phyloP scores from a whole-genome alignment of 2,329 filamentous ascomycete genomes.

The Paecilomyces sp. region DNA sequence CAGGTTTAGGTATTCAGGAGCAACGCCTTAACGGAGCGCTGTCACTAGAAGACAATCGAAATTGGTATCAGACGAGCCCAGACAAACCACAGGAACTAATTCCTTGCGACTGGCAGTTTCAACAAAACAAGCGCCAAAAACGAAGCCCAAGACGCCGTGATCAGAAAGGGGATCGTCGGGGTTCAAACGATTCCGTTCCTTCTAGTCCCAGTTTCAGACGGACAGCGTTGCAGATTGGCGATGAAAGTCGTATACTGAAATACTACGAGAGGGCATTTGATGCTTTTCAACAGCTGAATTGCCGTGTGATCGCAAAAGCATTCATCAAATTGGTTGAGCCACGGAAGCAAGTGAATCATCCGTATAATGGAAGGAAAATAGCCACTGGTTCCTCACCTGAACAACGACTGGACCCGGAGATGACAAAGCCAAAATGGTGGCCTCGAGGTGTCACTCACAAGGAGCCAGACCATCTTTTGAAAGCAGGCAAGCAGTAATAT shows the following conservation, averaged over 20 bases:
- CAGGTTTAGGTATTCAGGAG: slow-evolving; percentile 1
- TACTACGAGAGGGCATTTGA: slow-evolving; percentile 35
- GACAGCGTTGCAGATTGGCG: slow-evolving; percentile 14
- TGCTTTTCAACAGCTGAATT: slow-evolving; percentile 35
- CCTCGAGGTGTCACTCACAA: slow-evolving; percentile 32
- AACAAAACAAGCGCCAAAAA: slow-evolving; percentile 8
- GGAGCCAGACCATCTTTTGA: slow-evolving; percentile 39
- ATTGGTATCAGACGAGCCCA: slow-evolving; percentile 16
- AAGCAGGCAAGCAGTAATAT: slow-evolving; percentile 24
- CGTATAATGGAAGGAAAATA: slow-evolving; percentile 35
- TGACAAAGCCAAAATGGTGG: slow-evolving; percentile 36
- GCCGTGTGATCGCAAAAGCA: slow-evolving; percentile 34
- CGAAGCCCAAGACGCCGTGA: slow-evolving; percentile 4
- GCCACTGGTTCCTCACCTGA: slow-evolving; percentile 12
- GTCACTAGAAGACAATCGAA: slow-evolving; percentile 4
- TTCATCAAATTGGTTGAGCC: slow-evolving; percentile 38
- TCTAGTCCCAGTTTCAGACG: slow-evolving; percentile 19
- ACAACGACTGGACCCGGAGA: slow-evolving; percentile 27
- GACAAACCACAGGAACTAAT: slow-evolving; percentile 3
- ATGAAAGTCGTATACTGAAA: slow-evolving; percentile 15
- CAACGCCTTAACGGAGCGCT: slow-evolving; percentile 5
- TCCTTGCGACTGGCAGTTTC: slow-evolving; percentile 8
- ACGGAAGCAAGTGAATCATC: slow-evolving; percentile 37
- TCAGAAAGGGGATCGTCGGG: background rate
- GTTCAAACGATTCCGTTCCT: slow-evolving; percentile 23